phyloP scores from a whole-genome alignment of 1,284 basidiomycete genomes.

The Ustilago crameri region DNA sequence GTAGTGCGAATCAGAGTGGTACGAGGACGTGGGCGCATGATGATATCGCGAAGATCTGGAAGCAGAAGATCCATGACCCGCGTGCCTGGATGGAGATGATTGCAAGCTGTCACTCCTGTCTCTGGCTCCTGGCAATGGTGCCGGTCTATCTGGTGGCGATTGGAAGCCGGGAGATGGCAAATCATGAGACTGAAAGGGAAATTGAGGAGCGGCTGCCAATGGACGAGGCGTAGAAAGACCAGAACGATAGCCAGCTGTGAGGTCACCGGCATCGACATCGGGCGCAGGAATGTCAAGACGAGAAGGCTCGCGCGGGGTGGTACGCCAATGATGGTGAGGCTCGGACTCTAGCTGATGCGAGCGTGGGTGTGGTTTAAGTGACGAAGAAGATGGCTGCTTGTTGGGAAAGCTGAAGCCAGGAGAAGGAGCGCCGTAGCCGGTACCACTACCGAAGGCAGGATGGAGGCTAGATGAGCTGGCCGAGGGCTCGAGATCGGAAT shows the following conservation, averaged over 20 bases:
- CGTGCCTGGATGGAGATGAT: constrained; percentile 33
- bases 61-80: constrained; percentile 19
- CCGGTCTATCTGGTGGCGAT: constrained; percentile 22
- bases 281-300: constrained; percentile 32
- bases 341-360: constrained; percentile 19
- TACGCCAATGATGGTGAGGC: constrained; percentile 23
- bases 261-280: constrained; percentile 35
- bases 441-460: constrained; percentile 7
- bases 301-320: constrained; percentile 27
- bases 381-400: constrained; percentile 24
- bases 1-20: constrained; percentile 41
- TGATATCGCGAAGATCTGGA: constrained; percentile 42
- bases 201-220: constrained; percentile 11
- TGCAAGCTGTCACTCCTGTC: constrained; percentile 33
- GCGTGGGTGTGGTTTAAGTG: constrained; percentile 33
- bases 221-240: constrained; percentile 42
- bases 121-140: constrained; percentile 9
- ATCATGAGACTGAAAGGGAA: constrained; percentile 17
- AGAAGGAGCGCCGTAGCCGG: constrained; percentile 8
- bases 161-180: constrained; percentile 34
- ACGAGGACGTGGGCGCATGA: constrained; percentile 36
- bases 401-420: constrained; percentile 38
- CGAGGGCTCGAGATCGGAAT: constrained; percentile 12
- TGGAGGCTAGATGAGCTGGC: constrained; percentile 14
- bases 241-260: constrained; percentile 43